A percentile compares a stretch with the other conserved stretches of the same genome.
Evolutionary conservation across 208 protist species (phyloP).

Genomic region (Leishmania braziliensis): DNA sequence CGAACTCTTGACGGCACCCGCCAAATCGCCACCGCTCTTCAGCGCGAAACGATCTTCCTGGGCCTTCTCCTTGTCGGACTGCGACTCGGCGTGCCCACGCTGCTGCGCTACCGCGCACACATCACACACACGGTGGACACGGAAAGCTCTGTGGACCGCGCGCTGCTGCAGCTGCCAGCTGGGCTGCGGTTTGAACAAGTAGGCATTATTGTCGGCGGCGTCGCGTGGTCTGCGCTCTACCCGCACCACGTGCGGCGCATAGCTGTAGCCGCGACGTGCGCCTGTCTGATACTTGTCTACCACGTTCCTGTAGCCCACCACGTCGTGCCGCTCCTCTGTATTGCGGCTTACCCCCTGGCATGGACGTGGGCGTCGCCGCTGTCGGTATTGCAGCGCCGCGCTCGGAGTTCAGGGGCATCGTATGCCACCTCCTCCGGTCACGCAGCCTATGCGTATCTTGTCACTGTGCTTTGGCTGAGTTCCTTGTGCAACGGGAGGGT

Average conservation of each 20-base stretch:
- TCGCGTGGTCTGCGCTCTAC: constrained; percentile 23
- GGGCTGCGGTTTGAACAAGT: constrained; percentile 21
- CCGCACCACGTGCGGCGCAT: neutral
- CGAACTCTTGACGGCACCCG: neutral
- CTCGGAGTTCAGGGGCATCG: neutral
- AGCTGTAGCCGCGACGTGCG: constrained; percentile 5
- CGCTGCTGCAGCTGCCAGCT: constrained; percentile 8
- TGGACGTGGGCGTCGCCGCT: neutral
- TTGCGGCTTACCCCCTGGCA: neutral
- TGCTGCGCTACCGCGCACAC: constrained; percentile 53
- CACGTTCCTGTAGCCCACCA: constrained; percentile 54
- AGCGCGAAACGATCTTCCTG: constrained; percentile 12
- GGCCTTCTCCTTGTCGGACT: constrained; percentile 26
- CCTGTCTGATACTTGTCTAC: constrained; percentile 31
- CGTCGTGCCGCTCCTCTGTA: constrained; percentile 37
- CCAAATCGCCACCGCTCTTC: neutral
- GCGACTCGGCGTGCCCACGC: constrained; percentile 34
- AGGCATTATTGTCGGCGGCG: constrained; percentile 28
- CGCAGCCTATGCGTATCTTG: constrained; percentile 39
- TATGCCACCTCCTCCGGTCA: neutral
- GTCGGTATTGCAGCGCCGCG: neutral
- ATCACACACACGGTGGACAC: constrained; percentile 58
- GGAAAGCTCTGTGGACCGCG: constrained; percentile 37
- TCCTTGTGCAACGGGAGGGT: constrained; percentile 61
- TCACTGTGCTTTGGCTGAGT: constrained; percentile 50